Evolutionary conservation across 2,329 filamentous ascomycete genomes (phyloP).

Genomic region (Epichloe typhina): DNA sequence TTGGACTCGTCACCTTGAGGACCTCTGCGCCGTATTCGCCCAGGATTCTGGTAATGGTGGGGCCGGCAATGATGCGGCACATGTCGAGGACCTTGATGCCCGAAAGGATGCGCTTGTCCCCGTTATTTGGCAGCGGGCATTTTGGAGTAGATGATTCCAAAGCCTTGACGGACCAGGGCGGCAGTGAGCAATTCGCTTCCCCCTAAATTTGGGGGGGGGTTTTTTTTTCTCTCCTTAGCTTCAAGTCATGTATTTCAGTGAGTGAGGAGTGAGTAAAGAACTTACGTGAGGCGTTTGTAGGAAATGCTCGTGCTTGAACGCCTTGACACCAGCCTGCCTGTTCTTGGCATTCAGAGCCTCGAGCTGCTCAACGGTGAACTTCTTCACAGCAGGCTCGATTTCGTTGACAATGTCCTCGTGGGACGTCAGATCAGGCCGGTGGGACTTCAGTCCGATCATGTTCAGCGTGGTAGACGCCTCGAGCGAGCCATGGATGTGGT

Average conservation of each 20-base stretch:
- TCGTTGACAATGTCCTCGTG: conserved; percentile 43
- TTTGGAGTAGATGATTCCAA: conserved; percentile 38
- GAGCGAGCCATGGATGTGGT: conserved; percentile 63
- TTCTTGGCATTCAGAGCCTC: conserved; percentile 43
- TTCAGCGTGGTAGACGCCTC: conserved; percentile 55
- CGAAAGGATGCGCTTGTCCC: conserved; percentile 25
- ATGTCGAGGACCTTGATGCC: conserved; percentile 64
- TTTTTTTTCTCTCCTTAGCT: too few species aligned
- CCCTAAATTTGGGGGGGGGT: conserved; percentile 25
- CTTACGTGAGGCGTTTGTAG: conserved; percentile 33
- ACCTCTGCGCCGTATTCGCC: conserved; percentile 67
- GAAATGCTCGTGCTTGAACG: conserved; percentile 47
- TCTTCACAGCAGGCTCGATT: conserved; percentile 46
- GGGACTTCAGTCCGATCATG: conserved; percentile 55
- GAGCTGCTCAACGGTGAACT: conserved; percentile 40
- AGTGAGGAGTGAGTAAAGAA: not conserved
- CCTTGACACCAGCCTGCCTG: conserved; percentile 47
- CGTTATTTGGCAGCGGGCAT: conserved; percentile 20
- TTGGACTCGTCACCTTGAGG: conserved; percentile 55
- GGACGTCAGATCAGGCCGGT: conserved; percentile 46
- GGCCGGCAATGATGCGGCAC: conserved; percentile 63
- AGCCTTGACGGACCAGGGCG: conserved; percentile 35
- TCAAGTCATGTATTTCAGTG: too few species aligned
- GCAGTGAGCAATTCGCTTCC: conserved; percentile 23
- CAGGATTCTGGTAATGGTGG: conserved; percentile 56